A percentile compares a stretch with the other conserved stretches of the same genome.
Conservation (phyloP, 2,329 filamentous ascomycete genomes). For the Leptographium galeiforme region DNA sequence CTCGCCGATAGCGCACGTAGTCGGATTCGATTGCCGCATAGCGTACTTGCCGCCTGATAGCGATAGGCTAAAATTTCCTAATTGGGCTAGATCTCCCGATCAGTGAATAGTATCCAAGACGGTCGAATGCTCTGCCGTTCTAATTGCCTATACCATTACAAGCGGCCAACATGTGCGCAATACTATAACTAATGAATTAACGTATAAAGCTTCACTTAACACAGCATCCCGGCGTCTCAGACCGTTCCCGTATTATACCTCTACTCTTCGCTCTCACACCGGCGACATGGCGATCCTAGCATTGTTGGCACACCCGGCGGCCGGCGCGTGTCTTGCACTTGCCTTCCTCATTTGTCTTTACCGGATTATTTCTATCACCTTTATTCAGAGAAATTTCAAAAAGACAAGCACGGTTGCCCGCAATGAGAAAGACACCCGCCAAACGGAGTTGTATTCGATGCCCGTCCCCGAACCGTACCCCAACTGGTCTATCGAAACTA, state of each 20-base stretch:
- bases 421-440: constrained; percentile 15
- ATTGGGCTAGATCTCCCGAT: constrained; percentile 1
- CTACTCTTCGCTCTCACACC: neutral
- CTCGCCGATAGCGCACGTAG: neutral
- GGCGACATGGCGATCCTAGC: neutral
- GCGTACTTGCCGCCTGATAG: neutral
- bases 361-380: neutral
- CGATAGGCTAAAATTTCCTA: constrained; percentile 5
- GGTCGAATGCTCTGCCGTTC: no score
- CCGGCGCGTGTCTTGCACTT: neutral
- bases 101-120: no score
- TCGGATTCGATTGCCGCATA: constrained; percentile 1
- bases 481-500: constrained; percentile 53
- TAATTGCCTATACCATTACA: no score
- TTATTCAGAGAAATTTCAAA: neutral
- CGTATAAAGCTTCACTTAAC: no score
- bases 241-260: neutral
- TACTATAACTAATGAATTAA: no score
- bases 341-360: neutral
- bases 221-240: no score
- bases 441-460: constrained; percentile 32
- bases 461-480: constrained; percentile 49
- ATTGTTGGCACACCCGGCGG: neutral
- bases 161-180: no score
- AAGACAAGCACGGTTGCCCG: no score